These are phyloP conservation scores for Albatrellus ellisii DNA, from an alignment of 768 basidiomycete species.

Conservation along the genomic window DNA sequence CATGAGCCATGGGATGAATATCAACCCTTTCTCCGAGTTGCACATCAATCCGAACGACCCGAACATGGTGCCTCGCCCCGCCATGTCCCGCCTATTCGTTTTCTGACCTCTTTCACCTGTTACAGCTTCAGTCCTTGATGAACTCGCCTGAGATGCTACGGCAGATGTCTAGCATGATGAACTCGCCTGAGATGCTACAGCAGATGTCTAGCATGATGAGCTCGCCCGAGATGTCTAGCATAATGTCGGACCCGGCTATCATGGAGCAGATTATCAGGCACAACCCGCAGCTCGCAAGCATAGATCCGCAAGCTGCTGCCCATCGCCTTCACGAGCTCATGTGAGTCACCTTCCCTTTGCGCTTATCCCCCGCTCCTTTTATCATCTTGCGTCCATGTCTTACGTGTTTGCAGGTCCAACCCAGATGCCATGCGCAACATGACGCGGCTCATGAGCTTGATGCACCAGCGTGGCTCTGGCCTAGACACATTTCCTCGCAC, in stretches of 20 bases:
- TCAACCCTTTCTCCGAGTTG: conserved; percentile 89
- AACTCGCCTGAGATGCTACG: background rate
- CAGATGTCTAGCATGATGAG: conserved; percentile 84
- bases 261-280: conserved; percentile 76
- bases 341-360: conserved; percentile 26
- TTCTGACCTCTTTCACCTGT: background rate
- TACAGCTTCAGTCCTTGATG: background rate
- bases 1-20: conserved; percentile 61
- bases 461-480: conserved; percentile 29
- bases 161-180: conserved; percentile 77
- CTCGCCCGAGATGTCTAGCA: conserved; percentile 75
- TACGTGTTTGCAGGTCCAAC: conserved; percentile 38
- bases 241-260: conserved; percentile 83
- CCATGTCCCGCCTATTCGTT: too few species aligned
- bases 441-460: conserved; percentile 55
- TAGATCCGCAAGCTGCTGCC: conserved; percentile 79
- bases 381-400: conserved; percentile 1
- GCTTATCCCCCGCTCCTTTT: background rate
- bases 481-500: conserved; percentile 17
- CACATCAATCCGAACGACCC: conserved; percentile 89
- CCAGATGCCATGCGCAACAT: conserved; percentile 65
- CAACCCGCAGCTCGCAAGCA: conserved; percentile 62
- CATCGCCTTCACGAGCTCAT: conserved; percentile 65
- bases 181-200: conserved; percentile 70
- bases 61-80: conserved; percentile 60